These are phyloP conservation scores for Arachis monticola DNA, from an alignment of 331 rosid genomes.

Conservation along the genomic window DNA sequence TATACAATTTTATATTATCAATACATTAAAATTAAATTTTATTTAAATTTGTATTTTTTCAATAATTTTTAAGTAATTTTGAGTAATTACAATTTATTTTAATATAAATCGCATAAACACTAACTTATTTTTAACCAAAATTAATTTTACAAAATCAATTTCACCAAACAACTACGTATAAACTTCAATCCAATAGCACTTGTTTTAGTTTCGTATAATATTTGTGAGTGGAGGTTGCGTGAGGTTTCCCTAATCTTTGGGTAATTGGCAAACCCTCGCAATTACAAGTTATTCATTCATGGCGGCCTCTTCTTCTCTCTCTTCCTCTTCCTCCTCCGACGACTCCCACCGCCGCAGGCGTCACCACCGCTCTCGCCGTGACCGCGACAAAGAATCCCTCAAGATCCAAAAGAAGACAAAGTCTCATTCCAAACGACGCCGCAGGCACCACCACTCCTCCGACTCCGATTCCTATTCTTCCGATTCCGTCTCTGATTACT, in stretches of 20 bases:
- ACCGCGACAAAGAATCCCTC: slow-evolving; percentile 66
- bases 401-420: slow-evolving; percentile 73
- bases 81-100: too few species aligned
- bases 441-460: slow-evolving; percentile 73
- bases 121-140: too few species aligned
- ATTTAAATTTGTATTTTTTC: too few species aligned
- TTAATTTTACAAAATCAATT: too few species aligned
- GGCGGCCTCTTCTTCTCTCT: slow-evolving; percentile 72
- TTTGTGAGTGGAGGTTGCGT: not conserved
- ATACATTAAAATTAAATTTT: too few species aligned
- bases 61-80: too few species aligned
- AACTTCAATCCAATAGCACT: too few species aligned
- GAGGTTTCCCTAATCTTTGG: not conserved
- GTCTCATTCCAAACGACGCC: slow-evolving; percentile 77
- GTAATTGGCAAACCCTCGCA: slow-evolving; percentile 43
- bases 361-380: slow-evolving; percentile 60
- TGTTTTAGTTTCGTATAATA: not conserved
- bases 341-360: slow-evolving; percentile 65
- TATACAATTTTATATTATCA: too few species aligned
- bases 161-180: too few species aligned
- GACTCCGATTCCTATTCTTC: slow-evolving; percentile 58
- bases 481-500: slow-evolving; percentile 55
- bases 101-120: too few species aligned
- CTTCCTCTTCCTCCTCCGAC: slow-evolving; percentile 41
- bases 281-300: slow-evolving; percentile 44